Conservation (phyloP, 768 basidiomycete species). For the Boletus huronensis region DNA sequence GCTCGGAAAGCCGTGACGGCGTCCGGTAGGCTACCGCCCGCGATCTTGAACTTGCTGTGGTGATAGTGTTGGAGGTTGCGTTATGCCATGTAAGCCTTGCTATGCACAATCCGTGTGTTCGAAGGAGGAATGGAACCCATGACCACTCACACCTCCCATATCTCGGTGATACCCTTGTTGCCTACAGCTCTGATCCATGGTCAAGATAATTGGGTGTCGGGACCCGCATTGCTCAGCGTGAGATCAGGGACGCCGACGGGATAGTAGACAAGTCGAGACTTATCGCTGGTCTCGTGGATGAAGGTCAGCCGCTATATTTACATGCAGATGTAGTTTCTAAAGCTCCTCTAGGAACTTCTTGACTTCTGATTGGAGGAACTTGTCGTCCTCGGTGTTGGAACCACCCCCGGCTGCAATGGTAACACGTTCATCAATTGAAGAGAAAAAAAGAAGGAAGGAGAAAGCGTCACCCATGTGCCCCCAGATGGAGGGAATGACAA, state of each 20-base stretch:
- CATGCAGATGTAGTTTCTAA: constrained; percentile 1
- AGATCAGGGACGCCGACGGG: not conserved
- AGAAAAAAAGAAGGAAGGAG: not conserved
- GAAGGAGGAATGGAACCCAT: not conserved
- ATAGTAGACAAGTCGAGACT: not conserved
- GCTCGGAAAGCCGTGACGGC: too few species aligned
- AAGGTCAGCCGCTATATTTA: not conserved
- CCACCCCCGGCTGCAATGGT: constrained; percentile 42
- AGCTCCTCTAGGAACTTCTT: constrained; percentile 42
- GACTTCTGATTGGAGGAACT: constrained; percentile 44
- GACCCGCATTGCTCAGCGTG: not conserved
- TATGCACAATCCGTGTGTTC: not conserved
- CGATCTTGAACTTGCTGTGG: too few species aligned
- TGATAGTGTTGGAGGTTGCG: too few species aligned
- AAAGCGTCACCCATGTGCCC: constrained; percentile 47
- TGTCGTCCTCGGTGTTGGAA: constrained; percentile 35
- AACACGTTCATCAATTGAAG: not conserved
- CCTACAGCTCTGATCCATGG: not conserved
- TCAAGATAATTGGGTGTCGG: not conserved
- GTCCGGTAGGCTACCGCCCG: too few species aligned
- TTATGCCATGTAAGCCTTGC: too few species aligned
- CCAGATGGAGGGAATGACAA: constrained; percentile 53
- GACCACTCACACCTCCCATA: not conserved
- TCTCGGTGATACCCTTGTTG: not conserved
- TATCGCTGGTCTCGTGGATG: not conserved